phyloP scores from a whole-genome alignment of 2,329 filamentous ascomycete genomes.

The Pestalotiopsis sp. region DNA sequence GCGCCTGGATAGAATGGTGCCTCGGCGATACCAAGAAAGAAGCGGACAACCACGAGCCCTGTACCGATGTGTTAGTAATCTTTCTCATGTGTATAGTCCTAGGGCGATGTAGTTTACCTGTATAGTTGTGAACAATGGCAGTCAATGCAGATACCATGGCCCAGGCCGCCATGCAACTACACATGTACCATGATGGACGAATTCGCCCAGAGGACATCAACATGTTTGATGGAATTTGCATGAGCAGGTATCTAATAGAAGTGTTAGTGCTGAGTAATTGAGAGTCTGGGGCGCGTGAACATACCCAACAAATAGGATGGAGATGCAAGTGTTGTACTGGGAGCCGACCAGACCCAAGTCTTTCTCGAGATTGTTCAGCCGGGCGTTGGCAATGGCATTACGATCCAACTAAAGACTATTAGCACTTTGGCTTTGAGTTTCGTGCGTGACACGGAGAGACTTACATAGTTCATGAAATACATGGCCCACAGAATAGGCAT shows the following conservation, averaged over 20 bases:
- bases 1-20: constrained; percentile 54
- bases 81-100: neutral
- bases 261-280: neutral
- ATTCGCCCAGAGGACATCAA: neutral
- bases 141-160: neutral
- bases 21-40: constrained; percentile 45
- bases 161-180: neutral
- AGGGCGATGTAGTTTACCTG: neutral
- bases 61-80: neutral
- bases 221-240: neutral
- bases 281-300: neutral
- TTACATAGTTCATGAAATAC: constrained; percentile 43
- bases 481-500: constrained; percentile 44
- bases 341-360: constrained; percentile 20
- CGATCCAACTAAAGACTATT: constrained; percentile 41
- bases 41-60: constrained; percentile 4
- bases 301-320: constrained; percentile 16
- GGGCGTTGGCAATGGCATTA: constrained; percentile 46
- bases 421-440: neutral
- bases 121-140: constrained; percentile 6
- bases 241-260: neutral
- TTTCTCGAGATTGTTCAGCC: constrained; percentile 29
- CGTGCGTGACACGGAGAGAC: constrained; percentile 8
- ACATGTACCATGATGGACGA: neutral
- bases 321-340: constrained; percentile 18